Conservation (phyloP, 768 basidiomycete genomes). For the Tulasnella calospora region DNA sequence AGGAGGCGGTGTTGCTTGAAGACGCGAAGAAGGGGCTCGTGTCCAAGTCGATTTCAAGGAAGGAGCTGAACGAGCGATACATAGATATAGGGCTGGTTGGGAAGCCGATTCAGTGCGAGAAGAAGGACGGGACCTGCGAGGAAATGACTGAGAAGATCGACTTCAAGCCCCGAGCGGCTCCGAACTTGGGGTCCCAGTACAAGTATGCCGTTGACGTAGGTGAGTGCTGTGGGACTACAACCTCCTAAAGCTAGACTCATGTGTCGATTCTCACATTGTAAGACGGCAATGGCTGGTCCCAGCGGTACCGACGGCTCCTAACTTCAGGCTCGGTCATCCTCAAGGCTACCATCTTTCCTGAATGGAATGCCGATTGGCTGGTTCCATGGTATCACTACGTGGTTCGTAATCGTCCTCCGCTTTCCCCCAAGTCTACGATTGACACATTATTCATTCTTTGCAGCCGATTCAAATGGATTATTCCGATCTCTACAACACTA, state of each 20-base stretch:
- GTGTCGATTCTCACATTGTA: background rate
- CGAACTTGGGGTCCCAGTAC: slow-evolving; percentile 23
- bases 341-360: slow-evolving; percentile 46
- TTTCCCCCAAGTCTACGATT: slow-evolving; percentile 48
- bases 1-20: slow-evolving; percentile 4
- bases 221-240: slow-evolving; percentile 18
- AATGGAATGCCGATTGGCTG: slow-evolving; percentile 47
- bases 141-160: background rate
- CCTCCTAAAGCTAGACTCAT: background rate
- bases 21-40: background rate
- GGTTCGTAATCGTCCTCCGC: slow-evolving; percentile 40
- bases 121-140: slow-evolving; percentile 15
- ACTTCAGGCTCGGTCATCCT: slow-evolving; percentile 34
- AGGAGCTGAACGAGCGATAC: slow-evolving; percentile 22
- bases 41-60: background rate
- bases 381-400: slow-evolving; percentile 52
- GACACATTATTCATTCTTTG: slow-evolving; percentile 56
- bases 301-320: slow-evolving; percentile 38
- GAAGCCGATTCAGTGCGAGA: slow-evolving; percentile 34
- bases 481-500: slow-evolving; percentile 62
- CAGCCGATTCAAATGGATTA: slow-evolving; percentile 61
- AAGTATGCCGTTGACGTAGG: slow-evolving; percentile 37
- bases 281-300: slow-evolving; percentile 40
- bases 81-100: slow-evolving; percentile 35
- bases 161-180: slow-evolving; percentile 24